Conservation (phyloP, 208 protist genomes). For the Leishmania guyanensis region DNA sequence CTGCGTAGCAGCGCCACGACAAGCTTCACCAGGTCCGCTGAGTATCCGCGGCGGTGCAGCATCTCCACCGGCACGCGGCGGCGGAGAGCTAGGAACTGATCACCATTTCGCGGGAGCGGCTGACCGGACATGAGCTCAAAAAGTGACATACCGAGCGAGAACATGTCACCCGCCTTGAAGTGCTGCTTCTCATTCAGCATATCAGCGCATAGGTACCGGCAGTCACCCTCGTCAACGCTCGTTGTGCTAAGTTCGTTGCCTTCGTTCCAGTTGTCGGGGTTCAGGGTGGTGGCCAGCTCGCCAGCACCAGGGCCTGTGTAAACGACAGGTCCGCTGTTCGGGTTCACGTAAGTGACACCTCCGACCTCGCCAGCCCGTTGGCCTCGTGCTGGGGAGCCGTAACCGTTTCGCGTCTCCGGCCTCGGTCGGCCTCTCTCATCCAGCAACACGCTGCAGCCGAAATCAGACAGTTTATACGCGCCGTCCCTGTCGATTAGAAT, state of each 20-base stretch:
- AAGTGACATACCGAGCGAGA: conserved; percentile 90
- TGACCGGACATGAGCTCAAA: conserved; percentile 88
- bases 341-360: conserved; percentile 4
- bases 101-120: conserved; percentile 75
- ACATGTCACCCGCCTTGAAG: conserved; percentile 88
- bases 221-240: conserved; percentile 92
- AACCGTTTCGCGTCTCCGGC: conserved; percentile 24
- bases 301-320: background rate
- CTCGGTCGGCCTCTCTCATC: conserved; percentile 64
- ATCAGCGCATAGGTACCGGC: conserved; percentile 88
- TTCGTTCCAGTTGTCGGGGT: conserved; percentile 21
- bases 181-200: conserved; percentile 91
- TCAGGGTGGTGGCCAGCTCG: background rate
- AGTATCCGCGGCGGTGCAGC: conserved; percentile 68
- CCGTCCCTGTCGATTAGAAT: conserved; percentile 81
- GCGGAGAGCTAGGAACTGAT: conserved; percentile 71
- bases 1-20: conserved; percentile 52
- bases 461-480: conserved; percentile 90
- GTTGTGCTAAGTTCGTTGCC: conserved; percentile 58
- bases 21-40: conserved; percentile 44
- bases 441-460: conserved; percentile 87
- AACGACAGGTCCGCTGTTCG: background rate
- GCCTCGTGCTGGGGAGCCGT: conserved; percentile 3
- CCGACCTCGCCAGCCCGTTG: background rate
- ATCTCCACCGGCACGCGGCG: conserved; percentile 39